Base-by-base conservation (phyloP, 164 flowering plant species). In the Protea cynaroides region DNA sequence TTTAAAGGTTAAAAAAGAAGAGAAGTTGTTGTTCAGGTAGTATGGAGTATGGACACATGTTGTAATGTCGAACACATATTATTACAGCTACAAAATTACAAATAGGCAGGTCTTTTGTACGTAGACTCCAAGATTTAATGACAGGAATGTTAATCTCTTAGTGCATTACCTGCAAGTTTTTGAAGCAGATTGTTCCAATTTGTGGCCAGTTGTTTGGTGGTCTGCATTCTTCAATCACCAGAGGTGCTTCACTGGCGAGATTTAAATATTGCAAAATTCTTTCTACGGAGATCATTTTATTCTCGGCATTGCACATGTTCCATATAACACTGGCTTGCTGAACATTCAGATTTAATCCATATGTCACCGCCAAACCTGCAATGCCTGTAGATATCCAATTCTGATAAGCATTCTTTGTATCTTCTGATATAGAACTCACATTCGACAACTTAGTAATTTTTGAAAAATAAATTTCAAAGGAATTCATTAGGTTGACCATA, bases 351-450 rank as follows among this genome's bases (percentile, higher is more conserved):
- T 81, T 92, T 62, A 92, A 81, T 61, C 96, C 98, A 73, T 92
- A 92, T 50, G 98, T 92, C 25, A 92, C 95, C n/a, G 96, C 98
- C 71, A 92, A 69, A 50, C 98, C 98, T 14, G 98, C 98, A 62
- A 89, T 84, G 77, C 96, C 98, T 92, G 87, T 68, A 69, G 56
- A 63, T 14, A 57, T 14, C 62, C 74, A 68, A 52, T 54, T 37
- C 14, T 4, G 14, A 47, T 73, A 25, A 72, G 58, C 34, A 36
- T 8, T 63, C 51, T n/a, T 34, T 22, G 56, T 4, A 47, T 61
- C 58, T 52, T 21, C 21, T 34, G 18, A 9, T 37, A 22, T 34
- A 58, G 34, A 40, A 29, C 2, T 29, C 4, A 29, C 34, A 29
- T 29, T 29, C 34, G 5, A 29, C n/a, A 56, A 57, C 34, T 21